Evolutionary conservation across 371 early-diverging fungal species (phyloP), one percentile per base, ranked within the genome.

Genomic region (Coemansia sp.): DNA sequence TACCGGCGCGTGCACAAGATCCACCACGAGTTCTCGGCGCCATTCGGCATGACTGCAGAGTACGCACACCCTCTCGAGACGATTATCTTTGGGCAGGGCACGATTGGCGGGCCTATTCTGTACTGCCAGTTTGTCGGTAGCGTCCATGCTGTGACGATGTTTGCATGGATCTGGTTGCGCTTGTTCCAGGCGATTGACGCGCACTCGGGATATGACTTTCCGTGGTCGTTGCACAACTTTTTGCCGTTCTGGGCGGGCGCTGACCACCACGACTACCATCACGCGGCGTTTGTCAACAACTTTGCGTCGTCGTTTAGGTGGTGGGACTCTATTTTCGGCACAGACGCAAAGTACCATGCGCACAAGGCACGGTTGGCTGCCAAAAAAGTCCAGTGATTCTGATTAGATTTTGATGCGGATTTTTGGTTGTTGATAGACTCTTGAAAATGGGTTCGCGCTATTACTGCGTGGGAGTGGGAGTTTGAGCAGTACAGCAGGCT

Each of bases 171-270:
- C 69, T 82, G 85, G 24, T 72, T 86, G 16, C 86, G 92, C 67
- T 84, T 92, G 48, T 85, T 89, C 77, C 90, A 90, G 80, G 88
- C 93, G 14, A 88, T 96, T 42, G 95, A 95, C 78, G 90, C 92
- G 51, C 97, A 97, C 81, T 91, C 92, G 48, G 97, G 97, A 0
- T 95, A 95, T 70, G 95, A 95, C 71, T 95, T 95, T 76, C 97
- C 95, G 42, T 94, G 93, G 92, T 89, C 89, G 18, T 82, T 91
- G 59, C 87, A 87, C 69, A 84, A 90, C 79, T 83, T 83, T 62
- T 34, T 91, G 62, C 93, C 93, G 18, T 90, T 92, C 81, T 84
- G 81, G 82, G 72, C 90, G 1, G 91, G 92, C 21, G 85, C 90
- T 13, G 92, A 92, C 60, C 91, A 91, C 74, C 92, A 92, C 73